These are phyloP conservation scores for Desmodesmus armatus DNA, from an alignment of 139 green algal genomes.

Conservation along the genomic window DNA sequence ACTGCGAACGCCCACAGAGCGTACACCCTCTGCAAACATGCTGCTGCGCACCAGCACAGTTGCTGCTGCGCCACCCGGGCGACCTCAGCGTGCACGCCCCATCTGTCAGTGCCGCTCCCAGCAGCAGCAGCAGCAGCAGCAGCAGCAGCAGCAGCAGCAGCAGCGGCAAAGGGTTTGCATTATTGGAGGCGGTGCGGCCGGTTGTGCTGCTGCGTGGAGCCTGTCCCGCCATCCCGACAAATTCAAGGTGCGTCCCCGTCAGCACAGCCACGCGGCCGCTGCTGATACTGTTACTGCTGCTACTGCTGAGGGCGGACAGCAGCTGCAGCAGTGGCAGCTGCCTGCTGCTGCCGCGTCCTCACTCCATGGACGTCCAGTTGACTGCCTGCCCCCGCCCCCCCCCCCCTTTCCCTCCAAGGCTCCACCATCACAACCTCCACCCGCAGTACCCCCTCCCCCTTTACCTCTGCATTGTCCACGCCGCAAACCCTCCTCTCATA, in stretches of 20 bases:
- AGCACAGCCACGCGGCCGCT: not conserved
- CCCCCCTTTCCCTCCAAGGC: too few relatives aligned
- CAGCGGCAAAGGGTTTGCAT: not conserved
- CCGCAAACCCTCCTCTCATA: not conserved
- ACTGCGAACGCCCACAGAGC: too few relatives aligned
- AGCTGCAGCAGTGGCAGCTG: not conserved
- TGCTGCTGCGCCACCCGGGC: too few relatives aligned
- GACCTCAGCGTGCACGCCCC: too few relatives aligned
- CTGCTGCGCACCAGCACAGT: too few relatives aligned
- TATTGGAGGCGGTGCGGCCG: not conserved
- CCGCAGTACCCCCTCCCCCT: not conserved
- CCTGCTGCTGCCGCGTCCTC: not conserved
- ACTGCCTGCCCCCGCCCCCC: not conserved
- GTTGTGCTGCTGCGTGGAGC: not conserved
- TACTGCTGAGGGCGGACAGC: not conserved
- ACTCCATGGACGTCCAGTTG: not conserved
- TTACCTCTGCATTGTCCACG: not conserved
- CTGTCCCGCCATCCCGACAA: not conserved
- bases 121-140: not conserved
- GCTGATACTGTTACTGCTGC: not conserved
- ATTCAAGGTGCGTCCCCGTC: not conserved
- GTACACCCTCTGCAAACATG: too few relatives aligned
- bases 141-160: not conserved
- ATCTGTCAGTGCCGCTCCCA: too few relatives aligned
- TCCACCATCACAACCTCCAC: not conserved